Evolutionary conservation across 192 early-diverging fungal genomes (phyloP).

Genomic region (Coemansia sp.): DNA sequence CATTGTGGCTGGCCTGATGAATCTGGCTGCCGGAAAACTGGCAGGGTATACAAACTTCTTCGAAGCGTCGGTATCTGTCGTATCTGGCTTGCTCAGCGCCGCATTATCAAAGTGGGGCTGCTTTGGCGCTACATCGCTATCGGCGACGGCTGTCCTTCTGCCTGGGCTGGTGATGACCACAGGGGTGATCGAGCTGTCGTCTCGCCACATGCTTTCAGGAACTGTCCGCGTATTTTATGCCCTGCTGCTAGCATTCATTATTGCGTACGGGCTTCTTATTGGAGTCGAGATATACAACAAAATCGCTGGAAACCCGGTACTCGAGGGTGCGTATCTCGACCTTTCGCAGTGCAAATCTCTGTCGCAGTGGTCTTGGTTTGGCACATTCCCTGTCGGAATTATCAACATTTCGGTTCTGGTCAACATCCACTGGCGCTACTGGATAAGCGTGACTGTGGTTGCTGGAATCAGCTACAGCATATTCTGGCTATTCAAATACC

Average conservation of each 20-base stretch:
- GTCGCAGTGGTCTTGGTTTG: constrained; percentile 54
- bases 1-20: constrained; percentile 59
- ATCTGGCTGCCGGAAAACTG: constrained; percentile 62
- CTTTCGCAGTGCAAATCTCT: constrained; percentile 54
- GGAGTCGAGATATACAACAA: constrained; percentile 63
- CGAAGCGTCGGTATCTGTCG: constrained; percentile 63
- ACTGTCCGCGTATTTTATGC: constrained; percentile 82
- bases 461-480: constrained; percentile 68
- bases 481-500: constrained; percentile 63
- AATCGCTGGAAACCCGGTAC: constrained; percentile 52
- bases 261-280: constrained; percentile 71
- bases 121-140: constrained; percentile 63
- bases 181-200: constrained; percentile 82
- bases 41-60: constrained; percentile 67
- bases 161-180: constrained; percentile 80
- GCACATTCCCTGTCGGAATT: constrained; percentile 60
- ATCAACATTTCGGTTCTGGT: constrained; percentile 61
- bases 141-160: constrained; percentile 62
- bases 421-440: constrained; percentile 64
- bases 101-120: constrained; percentile 62
- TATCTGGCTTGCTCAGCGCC: constrained; percentile 60
- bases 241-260: constrained; percentile 74
- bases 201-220: constrained; percentile 88
- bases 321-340: constrained; percentile 32
- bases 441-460: constrained; percentile 67